phyloP scores from a whole-genome alignment of 2,329 filamentous ascomycete species.

The Microdochium trichocladiopsis region DNA sequence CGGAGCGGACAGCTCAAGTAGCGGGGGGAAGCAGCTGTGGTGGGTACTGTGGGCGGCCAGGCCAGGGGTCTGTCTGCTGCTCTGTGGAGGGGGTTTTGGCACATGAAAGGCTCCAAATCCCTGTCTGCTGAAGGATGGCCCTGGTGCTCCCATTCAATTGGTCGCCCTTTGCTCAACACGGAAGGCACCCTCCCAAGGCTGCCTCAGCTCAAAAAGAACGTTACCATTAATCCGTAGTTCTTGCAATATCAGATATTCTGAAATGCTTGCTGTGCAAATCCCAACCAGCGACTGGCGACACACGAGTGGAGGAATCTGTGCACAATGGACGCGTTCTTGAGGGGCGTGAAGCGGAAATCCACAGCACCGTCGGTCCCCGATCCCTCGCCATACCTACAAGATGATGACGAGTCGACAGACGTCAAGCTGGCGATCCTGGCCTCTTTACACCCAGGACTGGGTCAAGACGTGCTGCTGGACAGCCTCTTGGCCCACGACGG shows the following conservation, averaged over 20 bases:
- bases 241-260: too few relatives aligned
- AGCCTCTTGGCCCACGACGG: slow-evolving; percentile 72
- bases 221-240: too few relatives aligned
- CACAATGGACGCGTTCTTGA: slow-evolving; percentile 52
- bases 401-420: slow-evolving; percentile 64
- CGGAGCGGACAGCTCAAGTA: too few relatives aligned
- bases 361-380: slow-evolving; percentile 7
- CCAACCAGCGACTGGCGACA: too few relatives aligned
- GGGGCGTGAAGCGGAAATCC: slow-evolving; percentile 43
- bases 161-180: neutral
- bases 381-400: slow-evolving; percentile 4
- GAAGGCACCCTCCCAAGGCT: neutral
- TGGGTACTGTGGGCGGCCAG: too few relatives aligned
- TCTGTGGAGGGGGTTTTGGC: too few relatives aligned
- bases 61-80: too few relatives aligned
- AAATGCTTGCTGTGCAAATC: too few relatives aligned
- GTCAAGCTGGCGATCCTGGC: slow-evolving; percentile 79
- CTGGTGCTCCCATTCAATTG: neutral
- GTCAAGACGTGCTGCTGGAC: slow-evolving; percentile 67
- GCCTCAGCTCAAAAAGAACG: neutral
- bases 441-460: slow-evolving; percentile 62
- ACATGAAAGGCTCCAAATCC: neutral
- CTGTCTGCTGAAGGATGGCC: too few relatives aligned
- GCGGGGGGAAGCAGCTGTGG: too few relatives aligned
- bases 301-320: neutral